Conservation (phyloP, 2,329 filamentous ascomycete genomes). For the Fusarium torulosum region DNA sequence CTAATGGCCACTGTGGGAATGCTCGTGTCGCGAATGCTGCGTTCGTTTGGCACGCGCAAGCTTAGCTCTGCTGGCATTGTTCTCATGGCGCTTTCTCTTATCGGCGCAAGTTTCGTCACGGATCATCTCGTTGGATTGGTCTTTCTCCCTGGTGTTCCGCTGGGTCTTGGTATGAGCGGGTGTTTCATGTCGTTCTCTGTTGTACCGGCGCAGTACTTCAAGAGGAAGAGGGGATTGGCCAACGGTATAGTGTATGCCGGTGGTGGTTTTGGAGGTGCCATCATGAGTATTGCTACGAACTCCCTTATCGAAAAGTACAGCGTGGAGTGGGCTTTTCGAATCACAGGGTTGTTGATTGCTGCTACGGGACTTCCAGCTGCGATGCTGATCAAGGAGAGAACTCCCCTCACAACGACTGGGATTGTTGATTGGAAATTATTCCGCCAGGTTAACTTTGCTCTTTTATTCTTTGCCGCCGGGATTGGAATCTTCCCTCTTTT, state of each 20-base stretch:
- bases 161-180: slow-evolving; percentile 50
- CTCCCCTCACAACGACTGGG: slow-evolving; percentile 8
- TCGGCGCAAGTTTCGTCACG: slow-evolving; percentile 33
- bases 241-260: slow-evolving; percentile 67
- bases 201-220: slow-evolving; percentile 64
- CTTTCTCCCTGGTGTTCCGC: slow-evolving; percentile 43
- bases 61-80: slow-evolving; percentile 13
- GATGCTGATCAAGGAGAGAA: slow-evolving; percentile 64
- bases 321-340: slow-evolving; percentile 64
- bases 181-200: slow-evolving; percentile 43
- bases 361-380: slow-evolving; percentile 68
- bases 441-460: slow-evolving; percentile 62
- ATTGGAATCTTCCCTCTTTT: slow-evolving; percentile 71
- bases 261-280: slow-evolving; percentile 68
- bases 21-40: slow-evolving; percentile 30
- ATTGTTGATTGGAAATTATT: slow-evolving; percentile 69
- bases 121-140: slow-evolving; percentile 49
- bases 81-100: slow-evolving; percentile 22
- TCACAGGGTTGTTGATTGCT: slow-evolving; percentile 65
- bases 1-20: slow-evolving; percentile 28
- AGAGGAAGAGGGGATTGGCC: slow-evolving; percentile 64
- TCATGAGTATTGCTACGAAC: slow-evolving; percentile 64
- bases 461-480: slow-evolving; percentile 66
- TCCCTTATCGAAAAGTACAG: slow-evolving; percentile 61
- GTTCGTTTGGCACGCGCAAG: slow-evolving; percentile 29